These are phyloP conservation scores for Giardia muris DNA, from an alignment of 208 protist species.

Conservation along the genomic window DNA sequence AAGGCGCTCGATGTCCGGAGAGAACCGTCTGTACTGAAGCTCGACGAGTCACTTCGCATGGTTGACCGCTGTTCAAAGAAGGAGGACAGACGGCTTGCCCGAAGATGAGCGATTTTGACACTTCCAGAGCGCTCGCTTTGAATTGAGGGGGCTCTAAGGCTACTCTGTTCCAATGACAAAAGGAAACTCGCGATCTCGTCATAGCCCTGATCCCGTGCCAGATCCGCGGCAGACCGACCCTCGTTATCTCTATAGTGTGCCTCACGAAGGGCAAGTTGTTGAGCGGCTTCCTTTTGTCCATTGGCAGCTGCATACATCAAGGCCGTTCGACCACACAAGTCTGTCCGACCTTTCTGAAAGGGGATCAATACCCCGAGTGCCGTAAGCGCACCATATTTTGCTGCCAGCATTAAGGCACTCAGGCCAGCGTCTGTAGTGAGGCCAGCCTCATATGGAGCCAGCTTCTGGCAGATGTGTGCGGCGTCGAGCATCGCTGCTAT, in stretches of 20 bases:
- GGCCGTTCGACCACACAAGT: neutral
- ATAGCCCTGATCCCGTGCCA: neutral
- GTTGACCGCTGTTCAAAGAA: no score
- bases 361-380: neutral
- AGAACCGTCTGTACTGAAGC: no score
- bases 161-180: neutral
- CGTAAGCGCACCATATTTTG: neutral
- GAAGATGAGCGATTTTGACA: no score
- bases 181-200: neutral
- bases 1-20: neutral
- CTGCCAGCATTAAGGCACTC: neutral
- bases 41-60: no score
- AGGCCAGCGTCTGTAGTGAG: neutral
- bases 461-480: neutral
- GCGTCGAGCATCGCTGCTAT: neutral
- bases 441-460: neutral
- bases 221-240: neutral
- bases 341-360: neutral
- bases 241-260: neutral
- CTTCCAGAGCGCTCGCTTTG: no score
- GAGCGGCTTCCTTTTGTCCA: neutral
- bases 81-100: no score
- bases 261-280: neutral
- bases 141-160: no score
- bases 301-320: neutral